Conservation (phyloP, 129 eudicot species). For the carrot (Daucus carota) region DNA sequence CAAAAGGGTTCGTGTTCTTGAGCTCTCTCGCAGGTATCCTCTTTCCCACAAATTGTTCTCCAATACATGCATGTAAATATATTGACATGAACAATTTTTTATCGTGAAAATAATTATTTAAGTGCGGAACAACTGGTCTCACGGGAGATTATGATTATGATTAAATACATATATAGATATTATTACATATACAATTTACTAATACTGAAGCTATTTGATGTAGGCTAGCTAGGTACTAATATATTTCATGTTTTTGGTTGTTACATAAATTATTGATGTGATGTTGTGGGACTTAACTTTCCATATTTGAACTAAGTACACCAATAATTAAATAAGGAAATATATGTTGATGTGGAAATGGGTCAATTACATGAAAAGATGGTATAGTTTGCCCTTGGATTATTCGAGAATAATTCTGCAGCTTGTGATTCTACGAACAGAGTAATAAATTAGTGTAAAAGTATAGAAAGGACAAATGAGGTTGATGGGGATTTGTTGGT, state of each 20-base stretch:
- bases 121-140: too few species aligned
- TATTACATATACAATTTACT: too few species aligned
- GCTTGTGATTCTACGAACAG: neutral
- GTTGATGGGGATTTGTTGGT: neutral
- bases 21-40: conserved; percentile 89
- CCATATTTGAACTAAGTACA: neutral
- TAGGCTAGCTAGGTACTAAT: too few species aligned
- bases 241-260: neutral
- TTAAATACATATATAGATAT: too few species aligned
- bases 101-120: too few species aligned
- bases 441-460: neutral
- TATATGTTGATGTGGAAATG: neutral
- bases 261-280: neutral
- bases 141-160: too few species aligned
- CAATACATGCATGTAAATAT: too few species aligned
- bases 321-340: neutral
- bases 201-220: too few species aligned
- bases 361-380: neutral
- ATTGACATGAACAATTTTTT: too few species aligned
- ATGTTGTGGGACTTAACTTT: neutral
- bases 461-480: neutral
- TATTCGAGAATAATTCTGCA: neutral
- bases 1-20: conserved; percentile 85
- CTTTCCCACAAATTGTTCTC: neutral
- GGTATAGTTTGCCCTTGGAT: neutral